Evolutionary conservation across 1,284 basidiomycete species (phyloP), one percentile per base, ranked within the genome.

Genomic region (Porodaedalea pini): DNA sequence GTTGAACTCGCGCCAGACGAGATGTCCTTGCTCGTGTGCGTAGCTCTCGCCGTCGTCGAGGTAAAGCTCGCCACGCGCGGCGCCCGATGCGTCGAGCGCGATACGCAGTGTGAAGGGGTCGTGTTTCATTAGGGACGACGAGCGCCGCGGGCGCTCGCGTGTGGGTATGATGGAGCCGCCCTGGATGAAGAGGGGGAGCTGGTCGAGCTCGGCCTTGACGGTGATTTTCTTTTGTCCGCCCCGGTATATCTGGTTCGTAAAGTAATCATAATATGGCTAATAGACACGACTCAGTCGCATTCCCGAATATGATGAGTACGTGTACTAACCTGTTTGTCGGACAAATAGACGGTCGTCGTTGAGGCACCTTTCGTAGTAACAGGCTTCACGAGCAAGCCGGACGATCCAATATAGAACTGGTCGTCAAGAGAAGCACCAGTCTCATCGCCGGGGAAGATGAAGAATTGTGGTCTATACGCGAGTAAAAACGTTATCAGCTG

Each of bases 221-320:
- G 81, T 88, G 65, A 96, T 76, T 54, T 76, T 73, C 63, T 86
- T 86, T 61, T 85, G 67, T 1, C 81, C 67, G 19, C 88, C 86
- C 37, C 82, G 86, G 74, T 92, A 86, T 45, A 83, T 72, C 13
- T 78, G 66, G 67, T 84, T 72, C 39, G 80, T 83, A 75, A 94
- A 92, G 75, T 96, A 99, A 75, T 98, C 86, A 71, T 98, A 99
- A 79, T 98, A 98, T 2, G 94, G 87, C 86, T 91, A 63, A n/a
- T 54, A 32, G 34, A 41, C 36, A 41, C 27, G 10, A 29, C 13
- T 40, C 10, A 27, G 27, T 5, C 7, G 4, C 11, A 17, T 21
- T 10, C 15, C 23, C 8, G 10, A 34, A n/a, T 29, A 31, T 51
- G 54, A 27, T 13, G 31, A 25, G 27, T 7, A n/a, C 4, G 8